These are phyloP conservation scores for Hydnum rufescens DNA, from an alignment of 768 basidiomycete species.

Conservation along the genomic window DNA sequence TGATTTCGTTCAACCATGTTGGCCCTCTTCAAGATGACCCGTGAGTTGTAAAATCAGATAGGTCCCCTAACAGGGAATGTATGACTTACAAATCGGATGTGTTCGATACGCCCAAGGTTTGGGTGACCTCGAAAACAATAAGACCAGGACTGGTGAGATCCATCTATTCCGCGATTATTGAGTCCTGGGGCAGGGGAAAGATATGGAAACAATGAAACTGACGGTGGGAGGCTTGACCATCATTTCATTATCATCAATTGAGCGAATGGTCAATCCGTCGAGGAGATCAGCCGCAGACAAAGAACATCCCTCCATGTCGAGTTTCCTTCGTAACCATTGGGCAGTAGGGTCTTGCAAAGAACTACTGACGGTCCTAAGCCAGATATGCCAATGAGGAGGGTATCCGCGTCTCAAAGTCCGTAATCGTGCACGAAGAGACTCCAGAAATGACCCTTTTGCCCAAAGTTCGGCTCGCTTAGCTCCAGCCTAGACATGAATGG, in stretches of 20 bases:
- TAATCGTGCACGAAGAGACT: background rate
- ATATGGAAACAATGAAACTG: background rate
- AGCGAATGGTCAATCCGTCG: background rate
- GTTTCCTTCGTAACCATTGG: constrained; percentile 1
- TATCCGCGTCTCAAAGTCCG: background rate
- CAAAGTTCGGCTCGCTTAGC: background rate
- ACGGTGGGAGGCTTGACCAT: no score
- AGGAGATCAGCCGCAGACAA: background rate
- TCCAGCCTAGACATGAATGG: no score
- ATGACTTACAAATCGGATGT: background rate
- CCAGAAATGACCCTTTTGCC: background rate
- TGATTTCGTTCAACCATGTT: background rate
- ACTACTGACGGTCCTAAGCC: background rate
- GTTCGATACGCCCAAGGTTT: background rate
- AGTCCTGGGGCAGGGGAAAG: background rate
- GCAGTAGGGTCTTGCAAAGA: background rate
- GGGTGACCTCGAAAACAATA: constrained; percentile 1
- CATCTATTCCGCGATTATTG: background rate
- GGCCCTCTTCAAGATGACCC: background rate
- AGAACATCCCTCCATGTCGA: background rate
- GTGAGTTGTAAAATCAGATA: no score
- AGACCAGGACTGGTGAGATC: background rate
- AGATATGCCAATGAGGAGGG: background rate
- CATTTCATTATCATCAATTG: background rate
- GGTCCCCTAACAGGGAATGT: no score